Evolutionary conservation across 73 alveolate species (phyloP).

Genomic region (Paramecium caudatum): DNA sequence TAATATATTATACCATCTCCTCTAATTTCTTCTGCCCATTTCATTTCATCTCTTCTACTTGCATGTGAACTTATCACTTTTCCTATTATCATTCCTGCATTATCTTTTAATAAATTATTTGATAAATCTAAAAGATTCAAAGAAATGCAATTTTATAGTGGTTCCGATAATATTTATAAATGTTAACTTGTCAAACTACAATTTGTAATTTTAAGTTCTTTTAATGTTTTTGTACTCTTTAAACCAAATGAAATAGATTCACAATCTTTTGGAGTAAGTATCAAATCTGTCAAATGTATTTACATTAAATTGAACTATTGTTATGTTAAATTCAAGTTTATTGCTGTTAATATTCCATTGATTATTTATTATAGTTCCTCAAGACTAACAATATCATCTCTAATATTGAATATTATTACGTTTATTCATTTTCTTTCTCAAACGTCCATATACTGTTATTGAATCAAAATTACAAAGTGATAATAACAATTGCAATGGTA

Average conservation of each 20-base stretch:
- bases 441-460: background rate
- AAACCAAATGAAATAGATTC: conserved; percentile 59
- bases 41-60: conserved; percentile 71
- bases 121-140: conserved; percentile 69
- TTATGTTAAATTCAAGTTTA: conserved; percentile 47
- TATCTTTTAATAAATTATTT: conserved; percentile 63
- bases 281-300: conserved; percentile 17
- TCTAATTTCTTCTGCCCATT: conserved; percentile 74
- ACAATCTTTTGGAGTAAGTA: conserved; percentile 60
- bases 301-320: conserved; percentile 33
- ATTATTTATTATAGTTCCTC: conserved; percentile 36
- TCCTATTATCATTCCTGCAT: conserved; percentile 73
- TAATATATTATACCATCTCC: conserved; percentile 70
- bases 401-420: background rate
- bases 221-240: conserved; percentile 61
- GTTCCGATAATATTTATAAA: conserved; percentile 64
- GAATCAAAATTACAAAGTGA: conserved; percentile 27
- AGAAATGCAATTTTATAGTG: conserved; percentile 23
- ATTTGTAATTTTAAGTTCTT: conserved; percentile 62
- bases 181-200: conserved; percentile 61
- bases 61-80: conserved; percentile 72
- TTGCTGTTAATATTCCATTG: conserved; percentile 53
- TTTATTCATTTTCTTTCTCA: conserved; percentile 62
- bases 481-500: conserved; percentile 39
- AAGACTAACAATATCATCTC: conserved; percentile 32